Percentiles rank a stretch among this genome's conserved stretches.
phyloP scores from a whole-genome alignment of 352 stramenopile genomes.

The Pythium sp. region DNA sequence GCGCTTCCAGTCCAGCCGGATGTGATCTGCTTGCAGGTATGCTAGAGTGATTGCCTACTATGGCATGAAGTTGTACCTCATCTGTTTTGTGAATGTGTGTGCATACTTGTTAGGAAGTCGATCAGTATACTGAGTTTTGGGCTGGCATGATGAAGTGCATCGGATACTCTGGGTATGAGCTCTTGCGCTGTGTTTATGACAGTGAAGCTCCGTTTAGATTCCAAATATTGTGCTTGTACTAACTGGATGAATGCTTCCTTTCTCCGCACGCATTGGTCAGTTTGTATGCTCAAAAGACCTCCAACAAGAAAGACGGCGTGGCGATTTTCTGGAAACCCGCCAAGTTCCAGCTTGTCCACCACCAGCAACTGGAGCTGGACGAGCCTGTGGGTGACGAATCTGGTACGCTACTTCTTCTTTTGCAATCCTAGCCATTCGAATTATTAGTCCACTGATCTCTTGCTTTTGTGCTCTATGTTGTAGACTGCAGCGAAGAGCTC shows the following conservation, averaged over 20 bases:
- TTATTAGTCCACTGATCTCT: not conserved
- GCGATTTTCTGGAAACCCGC: constrained; percentile 70
- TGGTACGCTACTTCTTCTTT: constrained; percentile 22
- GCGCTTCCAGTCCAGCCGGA: constrained; percentile 59
- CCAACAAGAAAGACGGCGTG: constrained; percentile 61
- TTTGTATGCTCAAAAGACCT: constrained; percentile 69
- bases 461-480: not conserved
- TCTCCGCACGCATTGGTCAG: constrained; percentile 17
- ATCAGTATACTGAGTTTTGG: constrained; percentile 80
- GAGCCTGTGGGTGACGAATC: constrained; percentile 48
- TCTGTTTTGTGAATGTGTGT: not conserved
- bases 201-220: not conserved
- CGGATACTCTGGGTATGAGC: constrained; percentile 60
- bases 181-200: not conserved
- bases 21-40: constrained; percentile 77
- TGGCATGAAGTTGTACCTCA: not conserved
- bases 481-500: constrained; percentile 57
- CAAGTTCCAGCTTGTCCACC: constrained; percentile 42
- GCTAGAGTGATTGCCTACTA: not conserved
- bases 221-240: not conserved
- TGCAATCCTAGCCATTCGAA: not conserved
- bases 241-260: not conserved
- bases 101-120: constrained; percentile 56
- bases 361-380: constrained; percentile 47
- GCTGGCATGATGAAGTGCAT: constrained; percentile 43